Base-by-base conservation (phyloP, 768 basidiomycete species). In the Russula olivacea region DNA sequence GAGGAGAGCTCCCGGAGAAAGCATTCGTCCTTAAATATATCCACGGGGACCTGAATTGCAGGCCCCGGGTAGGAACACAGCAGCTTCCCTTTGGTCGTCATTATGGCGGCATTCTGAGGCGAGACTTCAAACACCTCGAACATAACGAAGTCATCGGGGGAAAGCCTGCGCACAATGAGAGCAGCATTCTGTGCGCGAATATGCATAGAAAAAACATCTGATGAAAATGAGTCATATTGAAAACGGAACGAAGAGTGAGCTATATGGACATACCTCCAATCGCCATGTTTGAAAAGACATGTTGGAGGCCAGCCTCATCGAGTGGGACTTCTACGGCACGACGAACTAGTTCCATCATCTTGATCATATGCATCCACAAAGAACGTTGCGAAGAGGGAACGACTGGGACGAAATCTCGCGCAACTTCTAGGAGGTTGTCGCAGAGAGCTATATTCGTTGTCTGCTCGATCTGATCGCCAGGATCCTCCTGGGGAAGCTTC, bases 111-210 rank as follows among this genome's bases (percentile, higher is more conserved):
- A 3, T 73, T 66, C 28, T 68, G 66, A 0, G 80, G 75, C 2
- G 78, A 78, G 15, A 77, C 72, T 65, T 83, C 79, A 59, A 84
- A 84, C 7, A 71, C 69, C 64, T 83, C 82, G 59, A 79, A 76
- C 25, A 73, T 59, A 14, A 76, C 75, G 14, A 67, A 59, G 7
- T 65, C 43, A 4, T 12, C 3, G 15, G n/a, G 9, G 17, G 43
- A 34, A 21, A 40, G 47, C 25, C 32, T 55, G 48, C 64, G 59
- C n/a, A 61, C 34, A n/a, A 83, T 68, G 3, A 83, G 59, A 11
- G 74, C 79, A 3, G 78, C 81, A 55, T 83, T 83, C 61, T 84
- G 83, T 0, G 76, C 74, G 25, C 71, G 72, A 36, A 84, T 72
- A 5, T 73, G 73, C 47, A 79, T 72, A 21, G 72, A 70, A 4